Evolutionary conservation across 129 eudicot genomes (phyloP).

Genomic region (Dittrichia graveolens): DNA sequence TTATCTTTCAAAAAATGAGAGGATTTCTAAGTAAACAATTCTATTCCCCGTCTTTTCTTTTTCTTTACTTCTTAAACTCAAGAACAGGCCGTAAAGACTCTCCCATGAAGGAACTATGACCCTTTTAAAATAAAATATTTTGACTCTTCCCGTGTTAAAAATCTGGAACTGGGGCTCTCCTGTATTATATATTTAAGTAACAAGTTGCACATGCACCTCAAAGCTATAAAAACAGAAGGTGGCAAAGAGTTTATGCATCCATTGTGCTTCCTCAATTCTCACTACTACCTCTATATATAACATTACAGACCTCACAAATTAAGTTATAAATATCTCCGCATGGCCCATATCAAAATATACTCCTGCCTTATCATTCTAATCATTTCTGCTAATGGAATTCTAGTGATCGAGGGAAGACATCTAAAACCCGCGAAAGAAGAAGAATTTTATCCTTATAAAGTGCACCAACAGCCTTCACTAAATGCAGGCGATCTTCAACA

Average conservation of each 20-base stretch:
- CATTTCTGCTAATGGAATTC: slow-evolving; percentile 24
- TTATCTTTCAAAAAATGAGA: no score
- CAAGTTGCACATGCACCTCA: slow-evolving; percentile 21
- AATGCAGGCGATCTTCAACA: slow-evolving; percentile 17
- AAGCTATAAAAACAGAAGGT: slow-evolving; percentile 55
- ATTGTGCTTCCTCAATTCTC: slow-evolving; percentile 29
- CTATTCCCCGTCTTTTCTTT: no score
- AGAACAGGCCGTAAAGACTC: no score
- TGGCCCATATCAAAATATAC: slow-evolving; percentile 37
- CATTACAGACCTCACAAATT: not conserved
- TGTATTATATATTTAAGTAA: not conserved
- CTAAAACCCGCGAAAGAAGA: slow-evolving; percentile 32
- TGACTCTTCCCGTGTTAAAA: no score
- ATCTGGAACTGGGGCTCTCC: no score
- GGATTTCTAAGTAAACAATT: no score
- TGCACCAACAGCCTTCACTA: not conserved
- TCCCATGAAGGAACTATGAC: no score
- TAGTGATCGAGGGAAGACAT: slow-evolving; percentile 43
- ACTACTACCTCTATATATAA: not conserved
- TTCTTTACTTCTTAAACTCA: no score
- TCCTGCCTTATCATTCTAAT: slow-evolving; percentile 31
- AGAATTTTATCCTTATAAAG: not conserved
- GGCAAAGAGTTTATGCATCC: slow-evolving; percentile 37
- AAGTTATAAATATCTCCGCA: slow-evolving; percentile 16
- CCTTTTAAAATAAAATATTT: no score